A percentile compares a stretch with the other conserved stretches of the same genome.
phyloP scores from a whole-genome alignment of 331 rosid genomes.

The Arachis monticola region DNA sequence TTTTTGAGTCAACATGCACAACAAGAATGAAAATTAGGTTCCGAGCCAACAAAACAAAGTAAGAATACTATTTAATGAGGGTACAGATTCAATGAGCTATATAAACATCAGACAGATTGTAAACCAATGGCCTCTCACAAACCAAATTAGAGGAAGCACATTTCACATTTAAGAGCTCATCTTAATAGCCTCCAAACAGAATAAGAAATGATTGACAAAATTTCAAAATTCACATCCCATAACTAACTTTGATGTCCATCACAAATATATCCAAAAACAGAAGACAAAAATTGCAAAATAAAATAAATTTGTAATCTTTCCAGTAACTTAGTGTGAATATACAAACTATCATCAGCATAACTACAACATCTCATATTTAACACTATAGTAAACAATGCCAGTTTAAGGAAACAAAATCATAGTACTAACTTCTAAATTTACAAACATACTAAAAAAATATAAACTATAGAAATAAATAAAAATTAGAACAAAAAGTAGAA shows the following conservation, averaged over 20 bases:
- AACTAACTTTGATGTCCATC: conserved; percentile 16
- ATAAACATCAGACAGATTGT: conserved; percentile 27
- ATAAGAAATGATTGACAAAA: background rate
- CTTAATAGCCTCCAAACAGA: background rate
- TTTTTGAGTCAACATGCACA: conserved; percentile 39
- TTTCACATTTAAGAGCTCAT: background rate
- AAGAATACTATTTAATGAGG: conserved; percentile 29
- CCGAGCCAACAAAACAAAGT: conserved; percentile 48
- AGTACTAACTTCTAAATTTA: too few species aligned
- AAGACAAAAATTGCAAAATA: too few species aligned
- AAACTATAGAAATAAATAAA: too few species aligned
- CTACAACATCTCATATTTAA: too few species aligned
- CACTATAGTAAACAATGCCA: too few species aligned
- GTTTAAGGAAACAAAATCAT: background rate
- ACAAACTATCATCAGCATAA: too few species aligned
- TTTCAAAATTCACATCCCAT: background rate
- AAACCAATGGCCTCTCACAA: background rate
- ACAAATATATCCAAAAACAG: background rate
- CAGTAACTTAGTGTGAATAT: too few species aligned
- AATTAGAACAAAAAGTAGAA: too few species aligned
- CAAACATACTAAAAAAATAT: too few species aligned
- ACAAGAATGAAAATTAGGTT: conserved; percentile 47
- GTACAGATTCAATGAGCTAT: background rate
- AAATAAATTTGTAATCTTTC: too few species aligned
- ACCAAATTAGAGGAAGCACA: background rate